These are phyloP conservation scores for Boletus semigastroideus DNA, from an alignment of 1,284 basidiomycete genomes.

Conservation along the genomic window DNA sequence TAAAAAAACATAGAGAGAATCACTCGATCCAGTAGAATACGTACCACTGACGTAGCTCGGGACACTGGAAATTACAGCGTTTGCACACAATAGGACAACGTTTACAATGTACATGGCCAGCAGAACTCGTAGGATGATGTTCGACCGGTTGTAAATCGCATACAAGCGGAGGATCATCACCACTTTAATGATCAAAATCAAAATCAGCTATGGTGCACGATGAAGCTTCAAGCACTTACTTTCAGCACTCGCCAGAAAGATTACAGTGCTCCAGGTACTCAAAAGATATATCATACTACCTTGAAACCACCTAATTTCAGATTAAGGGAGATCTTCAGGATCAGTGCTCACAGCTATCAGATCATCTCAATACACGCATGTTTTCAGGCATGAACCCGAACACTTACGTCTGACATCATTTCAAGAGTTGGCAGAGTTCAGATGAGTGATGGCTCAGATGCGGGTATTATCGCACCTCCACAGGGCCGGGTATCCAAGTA, in stretches of 20 bases:
- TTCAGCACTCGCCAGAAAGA: background rate
- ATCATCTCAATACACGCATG: background rate
- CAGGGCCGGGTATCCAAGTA: conserved; percentile 1
- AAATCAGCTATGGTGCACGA: background rate
- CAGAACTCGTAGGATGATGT: background rate
- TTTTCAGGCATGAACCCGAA: background rate
- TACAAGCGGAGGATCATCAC: conserved; percentile 2
- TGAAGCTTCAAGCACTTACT: too few species aligned
- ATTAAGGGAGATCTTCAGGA: background rate
- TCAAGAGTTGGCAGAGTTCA: background rate
- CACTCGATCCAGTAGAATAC: too few species aligned
- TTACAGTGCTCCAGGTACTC: background rate
- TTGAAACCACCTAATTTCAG: background rate
- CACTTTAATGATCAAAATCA: background rate
- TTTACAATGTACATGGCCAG: background rate
- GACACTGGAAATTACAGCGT: background rate
- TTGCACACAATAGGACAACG: background rate
- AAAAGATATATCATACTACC: background rate
- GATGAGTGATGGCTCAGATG: background rate
- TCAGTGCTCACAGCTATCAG: conserved; percentile 4
- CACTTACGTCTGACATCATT: conserved; percentile 1
- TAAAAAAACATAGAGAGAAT: background rate
- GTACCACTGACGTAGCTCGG: background rate
- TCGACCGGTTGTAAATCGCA: background rate
- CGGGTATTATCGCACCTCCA: background rate